Evolutionary conservation across 2,329 filamentous ascomycete genomes (phyloP), one percentile per base, ranked within the genome.

Genomic region (Neofusicoccum laricinum): DNA sequence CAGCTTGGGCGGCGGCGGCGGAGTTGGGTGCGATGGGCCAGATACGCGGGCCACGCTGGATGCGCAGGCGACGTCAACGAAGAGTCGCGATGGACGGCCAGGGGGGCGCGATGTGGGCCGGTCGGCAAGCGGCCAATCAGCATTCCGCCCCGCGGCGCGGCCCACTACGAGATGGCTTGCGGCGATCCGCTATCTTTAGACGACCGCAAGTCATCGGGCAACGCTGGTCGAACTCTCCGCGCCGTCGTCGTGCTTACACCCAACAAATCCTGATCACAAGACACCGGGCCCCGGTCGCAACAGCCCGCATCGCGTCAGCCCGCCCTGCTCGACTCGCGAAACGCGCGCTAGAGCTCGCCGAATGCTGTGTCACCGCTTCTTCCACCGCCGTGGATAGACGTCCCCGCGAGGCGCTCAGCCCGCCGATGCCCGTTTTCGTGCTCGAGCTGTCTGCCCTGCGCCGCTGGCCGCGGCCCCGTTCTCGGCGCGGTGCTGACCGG

Each of bases 371-470:
- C 55, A 59, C 55, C 41, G 55, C 55, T 21, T 59, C 41, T 61
- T 50, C 46, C 58, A 32, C 58, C 34, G n/a, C 17, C 17, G 19
- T 50, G 34, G 43, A 40, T 40, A 8, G 11, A 50, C 12, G 4
- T 43, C 40, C 11, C 30, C 25, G 48, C 48, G 30, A 50, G 48
- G 48, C 48, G 48, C 40, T 43, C 53, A 11, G 34, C 53, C 43
- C 36, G 43, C 41, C 34, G 12, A 30, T 41, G 58, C 58, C 32
- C n/a, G 58, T 61, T 61, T 61, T 61, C 58, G 58, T 61, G 17
- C 46, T 30, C 45, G 30, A 19, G 30, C 38, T 19, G 3, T 21
- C 57, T 61, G 40, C 10, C 53, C n/a, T 49, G 25, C 17, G 25
- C 25, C 48, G 6, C n/a, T 32, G 49, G 49, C 38, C n/a, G n/a